These are phyloP conservation scores for Agroathelia rolfsii DNA, from an alignment of 1,284 basidiomycete species.

Conservation along the genomic window DNA sequence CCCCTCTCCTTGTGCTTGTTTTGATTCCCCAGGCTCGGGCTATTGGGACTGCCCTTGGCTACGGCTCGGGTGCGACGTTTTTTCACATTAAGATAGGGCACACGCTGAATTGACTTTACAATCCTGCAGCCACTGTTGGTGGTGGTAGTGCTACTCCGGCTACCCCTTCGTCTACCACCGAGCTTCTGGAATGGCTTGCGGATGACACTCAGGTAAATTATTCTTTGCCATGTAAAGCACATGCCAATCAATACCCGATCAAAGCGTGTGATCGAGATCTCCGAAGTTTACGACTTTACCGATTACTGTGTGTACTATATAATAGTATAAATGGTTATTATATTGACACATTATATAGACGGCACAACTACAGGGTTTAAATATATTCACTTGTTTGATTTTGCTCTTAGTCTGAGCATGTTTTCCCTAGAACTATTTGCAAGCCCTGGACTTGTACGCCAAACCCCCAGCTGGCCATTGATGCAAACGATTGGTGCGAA, in stretches of 20 bases:
- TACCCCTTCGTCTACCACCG: constrained; percentile 19
- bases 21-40: no score
- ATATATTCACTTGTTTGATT: no score
- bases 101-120: no score
- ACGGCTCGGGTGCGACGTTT: no score
- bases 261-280: constrained; percentile 23
- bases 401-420: constrained; percentile 14
- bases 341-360: constrained; percentile 1
- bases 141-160: constrained; percentile 22
- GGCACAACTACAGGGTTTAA: constrained; percentile 10
- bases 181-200: constrained; percentile 21
- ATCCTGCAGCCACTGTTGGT: constrained; percentile 21
- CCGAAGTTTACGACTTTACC: constrained; percentile 23
- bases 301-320: constrained; percentile 12
- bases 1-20: no score
- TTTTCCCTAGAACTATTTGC: constrained; percentile 13
- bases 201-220: no score
- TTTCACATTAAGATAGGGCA: no score
- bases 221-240: no score
- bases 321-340: not conserved
- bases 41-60: no score
- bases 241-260: no score
- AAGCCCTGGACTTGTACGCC: constrained; percentile 21
- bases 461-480: constrained; percentile 23
- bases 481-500: constrained; percentile 22